Evolutionary conservation across 1,284 basidiomycete genomes (phyloP), one percentile per base, ranked within the genome.

Genomic region (Pterulicium gracile): DNA sequence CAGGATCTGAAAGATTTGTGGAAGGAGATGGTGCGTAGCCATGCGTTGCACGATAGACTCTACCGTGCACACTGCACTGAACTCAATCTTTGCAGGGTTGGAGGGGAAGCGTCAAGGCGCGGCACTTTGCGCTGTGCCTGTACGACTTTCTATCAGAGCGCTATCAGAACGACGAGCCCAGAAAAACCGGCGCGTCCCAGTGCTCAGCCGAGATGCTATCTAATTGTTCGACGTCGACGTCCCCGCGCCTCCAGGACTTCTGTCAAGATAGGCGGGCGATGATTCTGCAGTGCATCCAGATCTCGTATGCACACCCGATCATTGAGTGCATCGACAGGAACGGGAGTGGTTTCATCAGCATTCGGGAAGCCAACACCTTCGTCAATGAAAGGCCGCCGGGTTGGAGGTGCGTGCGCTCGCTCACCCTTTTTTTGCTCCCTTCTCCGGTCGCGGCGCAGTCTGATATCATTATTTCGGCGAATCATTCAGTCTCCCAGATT

Each of bases 241-340:
- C 42, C 20, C 42, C 23, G 5, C 19, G 23, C 20, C 39, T 45
- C 5, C 44, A 36, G 42, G 39, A 20, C 19, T n/a, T 39, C 36
- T 7, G 36, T 17, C 18, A 44, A 45, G 15, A 21, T 14, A 14
- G 50, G 48, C 13, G 54, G 56, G 17, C 22, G 24, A 18, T 45
- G 57, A 46, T 55, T 0, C 41, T 58, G 10, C 39, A 50, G 15
- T 59, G 52, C 45, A 54, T 60, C 49, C 52, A 45, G 14, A 40
- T 55, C 2, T 24, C 49, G 3, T 48, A 50, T 4, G 44, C 57
- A 1, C 54, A 51, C 34, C 54, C 55, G 2, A 48, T 62, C 20
- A 43, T 58, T 2, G 60, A 62, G 43, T 61, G 58, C 1, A 53
- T 64, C 24, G 64, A 65, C 45, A 56, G 58, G 21, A 63, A 66